Evolutionary conservation across 2,329 filamentous ascomycete species (phyloP).

Genomic region (Pestalotiopsis sp.): DNA sequence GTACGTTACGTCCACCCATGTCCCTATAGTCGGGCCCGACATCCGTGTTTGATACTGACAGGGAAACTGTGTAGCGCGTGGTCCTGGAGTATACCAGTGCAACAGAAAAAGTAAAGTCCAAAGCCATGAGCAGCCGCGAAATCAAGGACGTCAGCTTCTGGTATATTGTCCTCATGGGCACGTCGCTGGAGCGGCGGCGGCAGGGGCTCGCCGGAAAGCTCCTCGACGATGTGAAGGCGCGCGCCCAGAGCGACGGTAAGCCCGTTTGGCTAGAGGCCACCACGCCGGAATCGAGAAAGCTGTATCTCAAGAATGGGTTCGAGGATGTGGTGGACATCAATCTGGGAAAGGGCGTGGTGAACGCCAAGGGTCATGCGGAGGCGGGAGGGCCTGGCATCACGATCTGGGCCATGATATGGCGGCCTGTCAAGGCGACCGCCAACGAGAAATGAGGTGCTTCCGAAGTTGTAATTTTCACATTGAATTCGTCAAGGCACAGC

Average conservation of each 20-base stretch:
- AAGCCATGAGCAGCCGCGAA: background rate
- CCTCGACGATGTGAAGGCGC: background rate
- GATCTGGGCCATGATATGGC: conserved; percentile 9
- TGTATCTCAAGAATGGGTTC: conserved; percentile 1
- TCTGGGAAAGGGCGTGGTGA: conserved; percentile 1
- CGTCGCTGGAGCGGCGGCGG: background rate
- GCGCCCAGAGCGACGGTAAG: background rate
- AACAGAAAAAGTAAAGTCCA: background rate
- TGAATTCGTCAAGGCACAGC: background rate
- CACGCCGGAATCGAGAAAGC: background rate
- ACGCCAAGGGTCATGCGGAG: background rate
- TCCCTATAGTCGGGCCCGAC: too few relatives aligned
- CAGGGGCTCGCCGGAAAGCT: background rate
- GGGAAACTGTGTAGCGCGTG: background rate
- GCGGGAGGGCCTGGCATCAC: conserved; percentile 3
- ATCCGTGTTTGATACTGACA: background rate
- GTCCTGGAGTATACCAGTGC: background rate
- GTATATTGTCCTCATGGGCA: conserved; percentile 3
- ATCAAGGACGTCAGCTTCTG: background rate
- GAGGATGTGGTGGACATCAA: background rate
- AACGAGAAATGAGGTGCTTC: background rate
- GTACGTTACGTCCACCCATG: background rate
- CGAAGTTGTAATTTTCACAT: background rate
- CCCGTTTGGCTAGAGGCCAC: conserved; percentile 5
- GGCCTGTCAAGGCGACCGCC: background rate